Evolutionary conservation across 2,329 filamentous ascomycete species (phyloP).

Genomic region (Beauveria bassiana): DNA sequence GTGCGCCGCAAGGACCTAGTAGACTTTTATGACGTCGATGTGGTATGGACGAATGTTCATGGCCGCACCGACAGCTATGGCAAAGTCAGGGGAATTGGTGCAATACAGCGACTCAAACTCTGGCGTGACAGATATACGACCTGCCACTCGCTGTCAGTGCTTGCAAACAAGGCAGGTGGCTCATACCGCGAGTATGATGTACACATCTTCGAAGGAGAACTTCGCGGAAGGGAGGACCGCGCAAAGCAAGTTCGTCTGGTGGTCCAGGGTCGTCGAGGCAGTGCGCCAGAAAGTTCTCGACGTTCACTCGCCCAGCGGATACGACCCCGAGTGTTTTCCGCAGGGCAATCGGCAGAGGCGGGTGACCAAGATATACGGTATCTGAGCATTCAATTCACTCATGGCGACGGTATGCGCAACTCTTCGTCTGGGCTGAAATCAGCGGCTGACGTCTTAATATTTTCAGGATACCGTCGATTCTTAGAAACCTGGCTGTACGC

Average conservation of each 20-base stretch:
- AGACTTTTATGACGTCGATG: constrained; percentile 45
- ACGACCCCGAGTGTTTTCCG: constrained; percentile 30
- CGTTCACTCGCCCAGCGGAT: constrained; percentile 36
- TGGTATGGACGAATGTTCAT: constrained; percentile 44
- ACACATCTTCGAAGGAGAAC: constrained; percentile 38
- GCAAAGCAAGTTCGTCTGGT: constrained; percentile 37
- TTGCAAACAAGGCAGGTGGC: constrained; percentile 38
- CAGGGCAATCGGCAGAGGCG: constrained; percentile 16
- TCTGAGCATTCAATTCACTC: constrained; percentile 42
- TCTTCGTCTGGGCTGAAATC: not conserved
- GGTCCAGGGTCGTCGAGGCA: constrained; percentile 33
- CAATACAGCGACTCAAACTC: constrained; percentile 44
- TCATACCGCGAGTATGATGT: constrained; percentile 41
- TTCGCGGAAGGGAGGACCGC: constrained; percentile 38
- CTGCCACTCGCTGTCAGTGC: constrained; percentile 39
- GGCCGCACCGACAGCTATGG: constrained; percentile 42
- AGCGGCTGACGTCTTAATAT: not conserved
- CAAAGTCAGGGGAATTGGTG: constrained; percentile 41
- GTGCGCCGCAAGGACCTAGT: constrained; percentile 39
- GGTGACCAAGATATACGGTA: constrained; percentile 37
- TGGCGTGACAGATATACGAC: constrained; percentile 42
- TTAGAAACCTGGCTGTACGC: constrained; percentile 38
- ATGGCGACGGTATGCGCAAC: constrained; percentile 34
- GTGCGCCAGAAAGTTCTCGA: constrained; percentile 27
- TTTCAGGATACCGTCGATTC: constrained; percentile 37